phyloP scores from a whole-genome alignment of 768 basidiomycete genomes.

The Tulasnella sp. region DNA sequence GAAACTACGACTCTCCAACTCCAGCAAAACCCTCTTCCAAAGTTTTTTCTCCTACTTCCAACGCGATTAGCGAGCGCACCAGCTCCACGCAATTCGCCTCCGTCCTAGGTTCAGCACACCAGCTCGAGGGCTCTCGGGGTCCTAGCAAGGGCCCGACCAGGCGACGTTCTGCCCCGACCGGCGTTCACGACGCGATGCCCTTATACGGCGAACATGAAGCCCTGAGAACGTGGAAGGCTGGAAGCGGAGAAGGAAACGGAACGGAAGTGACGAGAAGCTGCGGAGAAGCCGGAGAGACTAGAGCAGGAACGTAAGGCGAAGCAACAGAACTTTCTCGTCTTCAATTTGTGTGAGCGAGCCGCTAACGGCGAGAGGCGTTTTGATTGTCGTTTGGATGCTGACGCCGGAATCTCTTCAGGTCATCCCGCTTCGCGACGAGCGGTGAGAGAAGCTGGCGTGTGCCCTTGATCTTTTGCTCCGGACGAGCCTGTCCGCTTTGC shows the following conservation, averaged over 20 bases:
- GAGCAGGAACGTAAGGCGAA: conserved; percentile 1
- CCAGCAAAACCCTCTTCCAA: conserved; percentile 11
- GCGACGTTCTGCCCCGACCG: not conserved
- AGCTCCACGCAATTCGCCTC: not conserved
- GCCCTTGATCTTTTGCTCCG: not conserved
- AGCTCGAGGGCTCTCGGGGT: not conserved
- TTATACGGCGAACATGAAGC: conserved; percentile 14
- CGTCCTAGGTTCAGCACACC: not conserved
- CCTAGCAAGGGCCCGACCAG: not conserved
- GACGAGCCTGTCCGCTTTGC: not conserved
- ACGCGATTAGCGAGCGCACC: not conserved
- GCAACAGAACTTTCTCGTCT: not conserved
- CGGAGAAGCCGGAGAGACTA: not conserved
- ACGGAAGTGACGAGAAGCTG: not conserved
- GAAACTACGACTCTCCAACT: not conserved
- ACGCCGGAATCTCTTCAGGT: not conserved
- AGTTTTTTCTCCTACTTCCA: conserved; percentile 19
- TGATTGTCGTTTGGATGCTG: not conserved
- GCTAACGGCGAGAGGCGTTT: not conserved
- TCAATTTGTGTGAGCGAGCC: conserved; percentile 14
- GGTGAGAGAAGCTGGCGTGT: conserved; percentile 1
- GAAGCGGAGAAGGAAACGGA: conserved; percentile 7
- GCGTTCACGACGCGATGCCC: conserved; percentile 16
- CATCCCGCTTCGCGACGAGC: not conserved
- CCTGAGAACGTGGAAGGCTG: not conserved